Percentiles rank a stretch among this genome's conserved stretches.
phyloP scores from a whole-genome alignment of 2,329 filamentous ascomycete species.

The Albophoma yamanashiensis region DNA sequence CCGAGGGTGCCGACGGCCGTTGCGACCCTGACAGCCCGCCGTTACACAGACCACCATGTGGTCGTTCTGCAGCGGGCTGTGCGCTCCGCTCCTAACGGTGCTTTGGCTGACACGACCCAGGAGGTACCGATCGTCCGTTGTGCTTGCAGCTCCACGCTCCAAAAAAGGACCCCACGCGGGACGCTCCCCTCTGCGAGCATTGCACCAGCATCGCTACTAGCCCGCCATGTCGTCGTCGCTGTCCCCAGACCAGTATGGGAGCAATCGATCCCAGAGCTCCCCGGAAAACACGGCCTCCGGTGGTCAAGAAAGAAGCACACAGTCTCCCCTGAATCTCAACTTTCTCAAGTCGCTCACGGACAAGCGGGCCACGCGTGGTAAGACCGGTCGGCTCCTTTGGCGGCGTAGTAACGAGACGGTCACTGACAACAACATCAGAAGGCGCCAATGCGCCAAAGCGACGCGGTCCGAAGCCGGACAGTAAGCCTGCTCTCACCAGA shows the following conservation, averaged over 20 bases:
- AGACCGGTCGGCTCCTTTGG: neutral
- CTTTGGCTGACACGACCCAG: neutral
- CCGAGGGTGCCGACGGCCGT: neutral
- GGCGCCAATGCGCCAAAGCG: conserved; percentile 80
- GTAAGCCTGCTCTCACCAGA: conserved; percentile 84
- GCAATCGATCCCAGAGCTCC: conserved; percentile 13
- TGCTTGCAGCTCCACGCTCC: neutral
- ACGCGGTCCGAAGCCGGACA: conserved; percentile 90
- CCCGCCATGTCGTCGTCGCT: conserved; percentile 34
- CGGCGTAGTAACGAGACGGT: neutral
- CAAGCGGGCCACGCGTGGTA: conserved; percentile 71
- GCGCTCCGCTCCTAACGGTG: neutral
- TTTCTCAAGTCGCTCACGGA: conserved; percentile 60
- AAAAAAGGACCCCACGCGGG: neutral
- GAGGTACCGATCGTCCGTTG: neutral
- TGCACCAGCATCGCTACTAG: conserved; percentile 7
- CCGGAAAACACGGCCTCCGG: conserved; percentile 14
- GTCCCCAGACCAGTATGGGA: conserved; percentile 27
- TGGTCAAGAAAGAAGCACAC: conserved; percentile 25
- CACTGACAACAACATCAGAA: conserved; percentile 38
- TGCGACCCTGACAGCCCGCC: neutral
- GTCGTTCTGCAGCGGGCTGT: neutral
- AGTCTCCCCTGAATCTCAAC: conserved; percentile 39
- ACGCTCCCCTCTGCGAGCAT: neutral
- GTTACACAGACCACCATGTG: neutral